These are phyloP conservation scores for Triticum timopheevii DNA, from an alignment of 176 grass and related monocot species.

Conservation along the genomic window DNA sequence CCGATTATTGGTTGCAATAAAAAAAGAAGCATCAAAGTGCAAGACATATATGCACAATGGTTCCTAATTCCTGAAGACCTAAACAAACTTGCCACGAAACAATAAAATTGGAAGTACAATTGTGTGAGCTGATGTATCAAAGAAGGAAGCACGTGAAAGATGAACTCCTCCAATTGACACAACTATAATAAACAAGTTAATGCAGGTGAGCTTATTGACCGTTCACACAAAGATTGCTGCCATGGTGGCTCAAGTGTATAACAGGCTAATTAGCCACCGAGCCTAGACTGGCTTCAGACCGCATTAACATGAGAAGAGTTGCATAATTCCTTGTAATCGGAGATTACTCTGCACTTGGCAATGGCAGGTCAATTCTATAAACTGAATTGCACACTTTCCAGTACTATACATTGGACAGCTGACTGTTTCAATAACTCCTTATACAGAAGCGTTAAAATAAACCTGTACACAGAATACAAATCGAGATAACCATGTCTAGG, in stretches of 20 bases:
- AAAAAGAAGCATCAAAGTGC: neutral
- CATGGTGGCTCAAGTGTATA: slow-evolving; percentile 38
- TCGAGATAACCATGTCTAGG: neutral
- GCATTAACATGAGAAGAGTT: neutral
- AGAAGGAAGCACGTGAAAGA: neutral
- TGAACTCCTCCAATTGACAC: slow-evolving; percentile 23
- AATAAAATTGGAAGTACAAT: neutral
- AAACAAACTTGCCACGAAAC: neutral
- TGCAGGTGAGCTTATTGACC: slow-evolving; percentile 60
- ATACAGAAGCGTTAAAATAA: neutral
- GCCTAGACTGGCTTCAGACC: neutral
- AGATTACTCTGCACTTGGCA: neutral
- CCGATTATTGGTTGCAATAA: slow-evolving; percentile 25
- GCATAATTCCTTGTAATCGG: neutral
- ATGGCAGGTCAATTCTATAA: neutral
- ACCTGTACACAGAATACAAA: neutral
- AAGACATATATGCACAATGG: neutral
- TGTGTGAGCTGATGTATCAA: slow-evolving; percentile 31
- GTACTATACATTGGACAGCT: neutral
- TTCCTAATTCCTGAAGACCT: neutral
- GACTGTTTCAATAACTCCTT: neutral
- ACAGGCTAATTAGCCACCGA: slow-evolving; percentile 68
- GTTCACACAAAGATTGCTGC: slow-evolving; percentile 51
- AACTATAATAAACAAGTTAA: slow-evolving; percentile 37
- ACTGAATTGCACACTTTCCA: neutral